phyloP scores from a whole-genome alignment of 768 basidiomycete species.

The Calocybe indica region DNA sequence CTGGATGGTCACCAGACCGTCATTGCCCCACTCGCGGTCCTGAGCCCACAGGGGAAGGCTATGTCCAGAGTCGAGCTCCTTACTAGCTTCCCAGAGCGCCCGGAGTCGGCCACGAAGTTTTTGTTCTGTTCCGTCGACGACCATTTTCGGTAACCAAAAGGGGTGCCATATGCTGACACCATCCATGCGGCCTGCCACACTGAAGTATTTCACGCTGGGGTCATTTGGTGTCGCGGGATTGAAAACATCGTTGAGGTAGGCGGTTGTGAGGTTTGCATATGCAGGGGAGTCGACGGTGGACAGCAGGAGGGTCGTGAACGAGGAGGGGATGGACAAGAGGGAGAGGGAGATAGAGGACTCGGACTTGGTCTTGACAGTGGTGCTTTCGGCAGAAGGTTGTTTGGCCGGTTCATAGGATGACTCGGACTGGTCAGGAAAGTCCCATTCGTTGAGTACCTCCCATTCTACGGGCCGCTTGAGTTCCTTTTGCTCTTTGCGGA shows the following conservation, averaged over 20 bases:
- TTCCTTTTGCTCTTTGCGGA: slow-evolving; percentile 33
- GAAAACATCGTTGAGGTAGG: slow-evolving; percentile 74
- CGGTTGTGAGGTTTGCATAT: slow-evolving; percentile 87
- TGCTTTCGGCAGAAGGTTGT: slow-evolving; percentile 1
- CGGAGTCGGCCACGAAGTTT: slow-evolving; percentile 42
- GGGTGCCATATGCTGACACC: slow-evolving; percentile 82
- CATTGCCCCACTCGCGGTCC: slow-evolving; percentile 73
- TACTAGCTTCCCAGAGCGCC: slow-evolving; percentile 24
- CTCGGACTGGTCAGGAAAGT: too few relatives aligned
- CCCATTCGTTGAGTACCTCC: too few relatives aligned
- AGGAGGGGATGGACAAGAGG: slow-evolving; percentile 65
- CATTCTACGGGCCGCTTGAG: slow-evolving; percentile 7
- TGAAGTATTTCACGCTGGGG: slow-evolving; percentile 85
- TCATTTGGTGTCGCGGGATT: slow-evolving; percentile 79
- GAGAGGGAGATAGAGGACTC: slow-evolving; percentile 39
- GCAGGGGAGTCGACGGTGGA: slow-evolving; percentile 93
- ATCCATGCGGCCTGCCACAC: slow-evolving; percentile 74
- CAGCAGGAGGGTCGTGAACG: slow-evolving; percentile 83
- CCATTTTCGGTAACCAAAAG: slow-evolving; percentile 93
- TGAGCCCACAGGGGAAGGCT: slow-evolving; percentile 38
- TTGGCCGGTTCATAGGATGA: background rate
- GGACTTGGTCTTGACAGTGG: slow-evolving; percentile 15
- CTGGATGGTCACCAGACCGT: slow-evolving; percentile 87
- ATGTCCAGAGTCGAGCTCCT: slow-evolving; percentile 1
- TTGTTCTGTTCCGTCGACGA: slow-evolving; percentile 81